Evolutionary conservation across 345 rosid species (phyloP).

Genomic region (Cardiospermum halicacabum): DNA sequence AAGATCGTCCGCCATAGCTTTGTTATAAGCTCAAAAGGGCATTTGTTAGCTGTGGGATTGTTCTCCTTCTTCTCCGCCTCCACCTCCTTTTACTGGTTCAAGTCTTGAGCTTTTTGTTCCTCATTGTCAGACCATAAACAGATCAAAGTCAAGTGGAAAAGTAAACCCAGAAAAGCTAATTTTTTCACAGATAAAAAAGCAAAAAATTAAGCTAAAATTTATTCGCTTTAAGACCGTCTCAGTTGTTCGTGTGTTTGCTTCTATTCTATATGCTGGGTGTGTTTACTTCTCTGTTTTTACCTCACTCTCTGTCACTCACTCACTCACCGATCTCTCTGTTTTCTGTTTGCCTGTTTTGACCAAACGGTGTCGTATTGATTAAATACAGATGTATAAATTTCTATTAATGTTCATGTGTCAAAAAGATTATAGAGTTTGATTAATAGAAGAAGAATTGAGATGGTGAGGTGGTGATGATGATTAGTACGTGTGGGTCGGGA

Average conservation of each 20-base stretch:
- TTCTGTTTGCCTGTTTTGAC: not conserved
- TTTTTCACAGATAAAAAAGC: not conserved
- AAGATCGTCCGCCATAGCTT: constrained; percentile 72
- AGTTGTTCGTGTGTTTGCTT: not conserved
- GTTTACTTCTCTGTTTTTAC: not conserved
- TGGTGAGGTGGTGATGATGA: not conserved
- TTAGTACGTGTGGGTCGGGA: not conserved
- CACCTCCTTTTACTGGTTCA: not conserved
- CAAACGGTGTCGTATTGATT: not conserved
- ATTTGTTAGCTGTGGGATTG: constrained; percentile 39
- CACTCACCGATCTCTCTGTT: not conserved
- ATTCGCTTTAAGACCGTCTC: constrained; percentile 5
- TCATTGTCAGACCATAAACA: constrained; percentile 1
- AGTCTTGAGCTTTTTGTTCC: not conserved
- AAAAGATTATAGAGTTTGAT: no score
- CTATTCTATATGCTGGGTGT: not conserved
- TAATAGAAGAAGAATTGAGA: no score
- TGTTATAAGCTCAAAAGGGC: constrained; percentile 49
- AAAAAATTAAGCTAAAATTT: not conserved
- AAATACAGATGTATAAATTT: no score
- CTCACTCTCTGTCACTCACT: not conserved
- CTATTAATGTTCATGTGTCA: no score
- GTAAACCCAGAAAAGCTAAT: not conserved
- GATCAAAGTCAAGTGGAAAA: not conserved
- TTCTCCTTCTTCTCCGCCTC: not conserved